Percentiles rank a stretch among this genome's conserved stretches.
Evolutionary conservation across 2,329 filamentous ascomycete species (phyloP).

Genomic region (Hypoxylon sp.): DNA sequence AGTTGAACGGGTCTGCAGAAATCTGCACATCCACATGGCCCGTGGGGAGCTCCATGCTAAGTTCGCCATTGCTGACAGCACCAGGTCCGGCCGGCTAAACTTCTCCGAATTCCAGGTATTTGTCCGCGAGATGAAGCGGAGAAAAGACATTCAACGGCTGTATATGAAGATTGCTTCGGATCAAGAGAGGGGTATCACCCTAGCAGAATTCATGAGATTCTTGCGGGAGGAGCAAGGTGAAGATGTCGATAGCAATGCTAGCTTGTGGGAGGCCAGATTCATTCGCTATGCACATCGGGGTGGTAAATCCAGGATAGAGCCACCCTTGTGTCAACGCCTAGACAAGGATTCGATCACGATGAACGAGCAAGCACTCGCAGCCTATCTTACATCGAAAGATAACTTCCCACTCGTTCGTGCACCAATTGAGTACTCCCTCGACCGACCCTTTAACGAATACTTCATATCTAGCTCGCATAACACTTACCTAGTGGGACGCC

Average conservation of each 20-base stretch:
- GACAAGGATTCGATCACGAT: slow-evolving; percentile 72
- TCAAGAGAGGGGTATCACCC: slow-evolving; percentile 75
- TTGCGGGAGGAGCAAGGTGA: slow-evolving; percentile 81
- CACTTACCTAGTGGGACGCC: slow-evolving; percentile 92
- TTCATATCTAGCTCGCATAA: slow-evolving; percentile 99
- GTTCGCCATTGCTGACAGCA: slow-evolving; percentile 81
- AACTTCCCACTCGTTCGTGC: slow-evolving; percentile 77
- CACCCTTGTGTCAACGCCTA: slow-evolving; percentile 59
- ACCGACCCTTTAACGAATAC: slow-evolving; percentile 94
- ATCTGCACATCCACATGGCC: slow-evolving; percentile 91
- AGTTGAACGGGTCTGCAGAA: slow-evolving; percentile 87
- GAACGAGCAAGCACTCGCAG: slow-evolving; percentile 83
- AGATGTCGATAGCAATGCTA: slow-evolving; percentile 76
- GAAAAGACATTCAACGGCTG: slow-evolving; percentile 83
- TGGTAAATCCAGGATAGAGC: slow-evolving; percentile 63
- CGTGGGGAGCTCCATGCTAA: slow-evolving; percentile 79
- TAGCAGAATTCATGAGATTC: slow-evolving; percentile 82
- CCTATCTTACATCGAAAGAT: slow-evolving; percentile 80
- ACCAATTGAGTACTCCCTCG: slow-evolving; percentile 74
- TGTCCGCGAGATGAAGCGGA: slow-evolving; percentile 84
- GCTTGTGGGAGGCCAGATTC: slow-evolving; percentile 81
- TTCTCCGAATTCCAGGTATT: slow-evolving; percentile 89
- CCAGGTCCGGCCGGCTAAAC: slow-evolving; percentile 76
- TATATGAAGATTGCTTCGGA: slow-evolving; percentile 75
- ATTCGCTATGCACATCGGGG: slow-evolving; percentile 75